Evolutionary conservation across 495 filamentous ascomycete genomes (phyloP).

Genomic region (Neurospora africana): DNA sequence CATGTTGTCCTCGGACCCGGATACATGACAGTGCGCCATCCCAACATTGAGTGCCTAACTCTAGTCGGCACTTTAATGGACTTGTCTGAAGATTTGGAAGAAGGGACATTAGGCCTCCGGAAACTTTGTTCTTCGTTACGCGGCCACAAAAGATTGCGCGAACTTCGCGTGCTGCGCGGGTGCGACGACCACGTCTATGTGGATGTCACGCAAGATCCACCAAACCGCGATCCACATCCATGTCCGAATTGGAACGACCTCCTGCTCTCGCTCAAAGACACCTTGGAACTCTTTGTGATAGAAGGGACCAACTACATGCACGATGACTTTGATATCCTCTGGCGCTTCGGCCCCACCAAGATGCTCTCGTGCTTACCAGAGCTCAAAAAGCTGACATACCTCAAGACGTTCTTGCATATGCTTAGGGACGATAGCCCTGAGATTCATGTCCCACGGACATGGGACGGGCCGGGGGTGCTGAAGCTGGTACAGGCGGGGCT

Average conservation of each 20-base stretch:
- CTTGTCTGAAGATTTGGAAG: no score
- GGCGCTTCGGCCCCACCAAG: neutral
- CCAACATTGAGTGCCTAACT: neutral
- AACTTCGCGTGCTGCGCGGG: neutral
- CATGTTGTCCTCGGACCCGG: neutral
- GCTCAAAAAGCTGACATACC: neutral
- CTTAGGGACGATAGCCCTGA: neutral
- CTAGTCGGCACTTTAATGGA: no score
- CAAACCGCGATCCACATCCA: no score
- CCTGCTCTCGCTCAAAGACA: neutral
- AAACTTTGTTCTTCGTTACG: neutral
- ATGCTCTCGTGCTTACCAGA: neutral
- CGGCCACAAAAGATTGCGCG: neutral
- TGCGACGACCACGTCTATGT: neutral
- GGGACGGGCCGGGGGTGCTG: neutral
- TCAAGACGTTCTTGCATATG: neutral
- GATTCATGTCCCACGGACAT: neutral
- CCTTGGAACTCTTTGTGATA: neutral
- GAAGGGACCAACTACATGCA: neutral
- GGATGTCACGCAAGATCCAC: no score
- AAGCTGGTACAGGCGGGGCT: neutral
- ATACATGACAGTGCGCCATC: neutral
- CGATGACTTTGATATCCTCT: neutral
- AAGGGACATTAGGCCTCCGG: no score
- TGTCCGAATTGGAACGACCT: no score